A percentile compares a stretch with the other conserved stretches of the same genome.
Conservation (phyloP, 352 stramenopile species). For the Pythium brassicae region DNA sequence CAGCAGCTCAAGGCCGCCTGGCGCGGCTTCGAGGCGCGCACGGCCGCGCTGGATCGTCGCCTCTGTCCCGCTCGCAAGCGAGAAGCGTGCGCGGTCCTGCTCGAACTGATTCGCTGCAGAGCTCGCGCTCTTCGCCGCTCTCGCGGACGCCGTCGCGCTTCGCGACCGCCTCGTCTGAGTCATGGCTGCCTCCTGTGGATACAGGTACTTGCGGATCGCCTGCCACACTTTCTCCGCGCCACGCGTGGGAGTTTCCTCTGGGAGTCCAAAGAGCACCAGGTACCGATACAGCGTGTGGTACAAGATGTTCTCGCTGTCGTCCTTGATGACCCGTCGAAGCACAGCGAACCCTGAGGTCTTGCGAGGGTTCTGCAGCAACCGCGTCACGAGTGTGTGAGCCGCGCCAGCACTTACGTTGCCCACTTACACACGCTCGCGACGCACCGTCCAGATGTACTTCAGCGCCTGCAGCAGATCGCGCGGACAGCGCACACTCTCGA, state of each 20-base stretch:
- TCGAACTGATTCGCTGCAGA: slow-evolving; percentile 31
- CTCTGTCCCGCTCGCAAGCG: slow-evolving; percentile 39
- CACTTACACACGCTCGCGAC: slow-evolving; percentile 5
- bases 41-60: slow-evolving; percentile 46
- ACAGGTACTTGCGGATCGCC: slow-evolving; percentile 57
- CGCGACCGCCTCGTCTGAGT: slow-evolving; percentile 8
- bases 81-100: slow-evolving; percentile 43
- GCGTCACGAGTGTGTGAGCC: not conserved
- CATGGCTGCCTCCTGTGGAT: slow-evolving; percentile 24
- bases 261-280: slow-evolving; percentile 95
- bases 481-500: slow-evolving; percentile 92
- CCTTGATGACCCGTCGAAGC: slow-evolving; percentile 48
- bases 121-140: slow-evolving; percentile 5
- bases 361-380: slow-evolving; percentile 22
- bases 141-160: slow-evolving; percentile 12
- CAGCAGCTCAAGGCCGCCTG: slow-evolving; percentile 48
- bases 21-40: slow-evolving; percentile 33
- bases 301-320: slow-evolving; percentile 81
- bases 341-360: slow-evolving; percentile 67
- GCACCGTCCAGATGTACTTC: slow-evolving; percentile 85
- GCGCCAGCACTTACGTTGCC: not conserved
- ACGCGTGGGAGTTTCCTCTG: slow-evolving; percentile 41
- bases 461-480: slow-evolving; percentile 77
- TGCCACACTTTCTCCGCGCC: slow-evolving; percentile 46
- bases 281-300: slow-evolving; percentile 96